Conservation (phyloP, 2,329 filamentous ascomycete genomes). For the Simplicillium sp. region DNA sequence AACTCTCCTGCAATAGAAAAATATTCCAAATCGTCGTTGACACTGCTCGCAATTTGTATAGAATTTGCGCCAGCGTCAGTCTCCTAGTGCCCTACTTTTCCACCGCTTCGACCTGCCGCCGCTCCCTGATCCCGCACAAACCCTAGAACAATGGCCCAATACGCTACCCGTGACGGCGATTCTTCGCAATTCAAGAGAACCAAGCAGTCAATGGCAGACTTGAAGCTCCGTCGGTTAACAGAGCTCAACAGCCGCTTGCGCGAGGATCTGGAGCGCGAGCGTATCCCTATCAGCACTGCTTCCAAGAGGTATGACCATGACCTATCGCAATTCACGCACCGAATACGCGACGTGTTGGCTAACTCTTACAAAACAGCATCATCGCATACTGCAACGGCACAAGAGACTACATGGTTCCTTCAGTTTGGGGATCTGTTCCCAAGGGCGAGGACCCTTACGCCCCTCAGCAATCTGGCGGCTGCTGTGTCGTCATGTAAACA, state of each 20-base stretch:
- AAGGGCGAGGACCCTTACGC: constrained; percentile 98
- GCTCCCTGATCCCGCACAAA: too few relatives aligned
- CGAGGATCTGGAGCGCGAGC: constrained; percentile 89
- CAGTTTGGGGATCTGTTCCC: constrained; percentile 89
- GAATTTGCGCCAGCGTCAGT: too few relatives aligned
- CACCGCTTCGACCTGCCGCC: too few relatives aligned
- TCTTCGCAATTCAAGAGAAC: constrained; percentile 73
- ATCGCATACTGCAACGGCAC: constrained; percentile 98
- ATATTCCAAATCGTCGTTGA: too few relatives aligned
- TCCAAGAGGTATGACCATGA: constrained; percentile 60
- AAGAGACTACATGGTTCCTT: constrained; percentile 97
- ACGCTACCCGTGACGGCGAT: constrained; percentile 59
- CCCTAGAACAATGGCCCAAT: constrained; percentile 47
- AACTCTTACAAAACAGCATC: constrained; percentile 48
- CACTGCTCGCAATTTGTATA: too few relatives aligned
- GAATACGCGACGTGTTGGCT: not conserved
- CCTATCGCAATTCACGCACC: constrained; percentile 3
- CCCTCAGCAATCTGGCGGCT: constrained; percentile 84
- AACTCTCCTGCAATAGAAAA: too few relatives aligned
- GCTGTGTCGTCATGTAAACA: constrained; percentile 86
- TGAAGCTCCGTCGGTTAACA: constrained; percentile 91
- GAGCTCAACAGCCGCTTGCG: constrained; percentile 94
- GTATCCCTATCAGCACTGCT: constrained; percentile 92
- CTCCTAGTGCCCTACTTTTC: too few relatives aligned
- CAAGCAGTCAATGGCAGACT: constrained; percentile 98